phyloP scores from a whole-genome alignment of 805 yeast species.

The Metschnikowia matae region DNA sequence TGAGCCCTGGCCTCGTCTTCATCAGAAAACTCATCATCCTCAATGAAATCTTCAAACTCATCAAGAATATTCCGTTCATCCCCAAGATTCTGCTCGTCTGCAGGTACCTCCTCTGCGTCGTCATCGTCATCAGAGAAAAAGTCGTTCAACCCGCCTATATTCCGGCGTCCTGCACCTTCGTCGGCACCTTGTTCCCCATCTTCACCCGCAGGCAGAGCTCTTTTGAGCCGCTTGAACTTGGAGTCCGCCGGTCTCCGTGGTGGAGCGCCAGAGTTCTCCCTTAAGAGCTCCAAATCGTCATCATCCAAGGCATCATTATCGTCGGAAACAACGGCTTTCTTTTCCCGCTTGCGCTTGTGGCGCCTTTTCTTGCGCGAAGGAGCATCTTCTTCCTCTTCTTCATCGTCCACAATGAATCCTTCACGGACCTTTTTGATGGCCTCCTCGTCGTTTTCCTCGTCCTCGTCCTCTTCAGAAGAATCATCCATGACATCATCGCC shows the following conservation, averaged over 20 bases:
- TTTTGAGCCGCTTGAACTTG: conserved; percentile 77
- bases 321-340: conserved; percentile 9
- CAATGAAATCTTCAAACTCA: conserved; percentile 95
- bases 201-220: conserved; percentile 45
- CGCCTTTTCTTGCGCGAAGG: conserved; percentile 22
- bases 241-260: conserved; percentile 32
- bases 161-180: conserved; percentile 5
- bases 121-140: conserved; percentile 68
- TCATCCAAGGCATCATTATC: conserved; percentile 77
- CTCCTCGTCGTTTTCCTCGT: conserved; percentile 82
- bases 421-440: conserved; percentile 79
- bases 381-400: conserved; percentile 58
- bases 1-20: conserved; percentile 51
- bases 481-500: conserved; percentile 47
- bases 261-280: conserved; percentile 84
- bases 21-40: conserved; percentile 93
- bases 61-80: conserved; percentile 48
- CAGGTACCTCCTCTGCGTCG: conserved; percentile 12
- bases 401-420: conserved; percentile 93
- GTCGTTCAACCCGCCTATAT: conserved; percentile 47
- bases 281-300: conserved; percentile 86
- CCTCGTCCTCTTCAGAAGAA: conserved; percentile 88
- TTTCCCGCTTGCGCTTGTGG: conserved; percentile 25
- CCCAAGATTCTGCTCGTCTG: conserved; percentile 6
- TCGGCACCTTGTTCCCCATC: conserved; percentile 28